A percentile compares a stretch with the other conserved stretches of the same genome.
Conservation (phyloP, 192 early-diverging fungal species). For the Jimgerdemannia lactiflua region DNA sequence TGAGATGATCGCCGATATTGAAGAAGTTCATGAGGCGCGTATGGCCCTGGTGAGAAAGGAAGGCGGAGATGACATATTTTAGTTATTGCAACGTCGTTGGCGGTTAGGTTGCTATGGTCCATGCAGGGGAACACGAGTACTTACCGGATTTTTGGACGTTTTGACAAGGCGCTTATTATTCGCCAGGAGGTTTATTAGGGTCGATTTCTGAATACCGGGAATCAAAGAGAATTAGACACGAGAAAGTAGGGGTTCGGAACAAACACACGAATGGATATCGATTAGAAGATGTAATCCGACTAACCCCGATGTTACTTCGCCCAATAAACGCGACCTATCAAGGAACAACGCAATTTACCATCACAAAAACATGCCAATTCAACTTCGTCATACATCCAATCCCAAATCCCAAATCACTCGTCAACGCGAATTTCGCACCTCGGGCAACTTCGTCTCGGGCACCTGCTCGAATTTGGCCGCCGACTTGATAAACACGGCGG, state of each 20-base stretch:
- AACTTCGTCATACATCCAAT: too few species aligned
- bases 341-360: too few species aligned
- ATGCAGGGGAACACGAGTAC: neutral
- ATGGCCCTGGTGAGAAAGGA: constrained; percentile 37
- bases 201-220: constrained; percentile 37
- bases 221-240: neutral
- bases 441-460: neutral
- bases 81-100: neutral
- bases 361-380: too few species aligned
- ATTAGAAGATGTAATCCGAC: neutral
- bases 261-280: too few species aligned
- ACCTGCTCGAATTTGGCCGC: neutral
- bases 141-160: constrained; percentile 52
- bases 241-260: neutral
- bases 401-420: too few species aligned
- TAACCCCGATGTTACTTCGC: constrained; percentile 52
- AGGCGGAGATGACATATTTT: neutral
- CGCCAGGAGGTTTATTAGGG: constrained; percentile 46
- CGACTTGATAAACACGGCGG: neutral
- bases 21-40: constrained; percentile 54
- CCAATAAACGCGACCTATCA: constrained; percentile 50
- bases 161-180: constrained; percentile 47
- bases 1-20: constrained; percentile 37
- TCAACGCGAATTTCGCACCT: neutral
- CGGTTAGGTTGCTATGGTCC: neutral